Percentiles rank a stretch among this genome's conserved stretches.
Evolutionary conservation across 768 basidiomycete genomes (phyloP).

Genomic region (Hericium rajendrae): DNA sequence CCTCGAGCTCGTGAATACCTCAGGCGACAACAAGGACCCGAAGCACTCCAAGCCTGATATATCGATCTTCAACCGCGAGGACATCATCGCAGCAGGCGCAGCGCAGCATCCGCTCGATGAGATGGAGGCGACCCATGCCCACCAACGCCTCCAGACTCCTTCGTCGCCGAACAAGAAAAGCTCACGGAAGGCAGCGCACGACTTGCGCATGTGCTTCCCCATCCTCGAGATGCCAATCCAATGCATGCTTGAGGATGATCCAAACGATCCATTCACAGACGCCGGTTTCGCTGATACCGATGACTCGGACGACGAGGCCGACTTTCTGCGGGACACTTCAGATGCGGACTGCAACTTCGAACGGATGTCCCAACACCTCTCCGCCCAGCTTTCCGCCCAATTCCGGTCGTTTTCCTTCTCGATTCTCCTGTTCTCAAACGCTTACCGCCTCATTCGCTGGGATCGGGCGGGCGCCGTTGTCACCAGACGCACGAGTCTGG

Average conservation of each 20-base stretch:
- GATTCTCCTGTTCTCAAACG: neutral
- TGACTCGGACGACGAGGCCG: neutral
- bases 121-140: neutral
- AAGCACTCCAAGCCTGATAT: neutral
- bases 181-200: neutral
- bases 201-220: neutral
- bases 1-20: neutral
- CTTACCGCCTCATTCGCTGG: conserved; percentile 1
- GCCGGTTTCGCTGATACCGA: too few relatives aligned
- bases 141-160: neutral
- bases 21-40: neutral
- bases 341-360: neutral
- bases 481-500: neutral
- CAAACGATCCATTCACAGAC: neutral
- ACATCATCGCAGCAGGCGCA: neutral
- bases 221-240: neutral
- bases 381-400: neutral
- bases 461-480: conserved; percentile 2
- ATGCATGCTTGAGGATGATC: neutral
- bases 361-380: neutral
- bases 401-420: neutral
- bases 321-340: neutral
- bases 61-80: neutral
- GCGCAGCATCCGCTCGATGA: neutral
- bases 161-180: neutral